Evolutionary conservation across 495 filamentous ascomycete genomes (phyloP), one percentile per base, ranked within the genome.

Genomic region (Parachaetomium inaequale): DNA sequence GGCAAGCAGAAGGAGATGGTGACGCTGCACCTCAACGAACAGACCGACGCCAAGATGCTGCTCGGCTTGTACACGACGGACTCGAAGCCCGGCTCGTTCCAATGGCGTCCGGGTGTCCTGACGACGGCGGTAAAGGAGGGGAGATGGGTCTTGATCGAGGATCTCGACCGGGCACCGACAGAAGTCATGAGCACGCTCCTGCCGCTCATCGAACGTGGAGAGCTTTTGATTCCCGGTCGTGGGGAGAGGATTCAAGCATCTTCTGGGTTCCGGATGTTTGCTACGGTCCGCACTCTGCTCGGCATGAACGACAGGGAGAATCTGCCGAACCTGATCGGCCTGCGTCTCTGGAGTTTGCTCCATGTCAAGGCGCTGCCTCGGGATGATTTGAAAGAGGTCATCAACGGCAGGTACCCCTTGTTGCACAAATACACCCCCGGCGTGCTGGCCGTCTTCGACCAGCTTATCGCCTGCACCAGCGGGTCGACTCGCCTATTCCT

Each of bases 91-190:
- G 95, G 93, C 0, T 90, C 90, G 3, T 98, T 98, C 67, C 82
- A 80, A 29, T 99, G 95, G 95, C 85, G 87, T 54, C 85, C 94
- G n/a, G 95, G 95, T 74, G 88, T 97, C 14, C 77, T 99, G 61
- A 96, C 93, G 0, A 95, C 91, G 40, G 95, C 95, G 15, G 91
- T 96, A 2, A 86, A 81, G 70, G 93, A 98, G 76, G 95, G 95
- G 46, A 84, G 92, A 68, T 98, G 94, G 95, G 86, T 99, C 6
- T 77, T 98, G 58, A 93, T 99, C 58, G 95, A 99, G 76, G 95
- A 99, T 72, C 81, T 99, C 29, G 90, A 99, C 71, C 88, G 93
- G 55, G 95, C 94, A 19, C 93, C 95, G n/a, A 92, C 88, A 59
- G 94, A 97, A 71, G 88, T 97, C 51, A 88, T 98, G 71, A 92